Evolutionary conservation across 768 basidiomycete genomes (phyloP), one percentile per base, ranked within the genome.

Genomic region (Cytidiella melzeri): DNA sequence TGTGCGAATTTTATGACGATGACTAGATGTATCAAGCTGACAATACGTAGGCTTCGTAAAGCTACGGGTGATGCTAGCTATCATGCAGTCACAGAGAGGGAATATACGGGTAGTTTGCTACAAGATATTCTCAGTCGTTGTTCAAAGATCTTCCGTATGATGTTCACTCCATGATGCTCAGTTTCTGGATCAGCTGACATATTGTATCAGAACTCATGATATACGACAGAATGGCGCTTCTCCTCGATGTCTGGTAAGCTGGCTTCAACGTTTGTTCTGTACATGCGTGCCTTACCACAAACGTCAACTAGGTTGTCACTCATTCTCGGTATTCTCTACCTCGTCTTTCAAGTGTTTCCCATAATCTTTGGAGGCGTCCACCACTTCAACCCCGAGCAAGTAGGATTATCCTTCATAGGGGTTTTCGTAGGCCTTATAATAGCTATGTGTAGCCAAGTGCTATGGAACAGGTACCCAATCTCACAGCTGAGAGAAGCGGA

Each of bases 211-310:
- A 80, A 59, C 67, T 90, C 5, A 65, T 87, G 5, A 30, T 79
- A 0, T 76, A 70, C 45, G 86, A 93, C 56, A 72, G 77, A n/a
- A 92, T 91, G 87, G 83, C 83, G 1, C 69, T 90, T 3, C 65
- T 84, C 4, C 69, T 92, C 9, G 75, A 88, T 61, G 62, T 76
- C 12, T 91, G 88, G 89, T 85, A 62, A 3, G 74, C n/a, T n/a
- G n/a, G n/a, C n/a, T n/a, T n/a, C n/a, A n/a, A n/a, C n/a, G n/a
- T n/a, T n/a, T 58, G 4, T 28, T 24, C 19, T 28, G 30, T 19
- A 18, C 24, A 44, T 27, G 27, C 13, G 26, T 13, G 18, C 44
- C 56, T 61, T 12, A 44, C 39, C 10, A n/a, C 30, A 43, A 46
- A 46, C n/a, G 19, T 0, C 20, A 12, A 25, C 7, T 38, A 80